Base-by-base conservation (phyloP, 2,329 filamentous ascomycete species). In the Drechslera avenae region DNA sequence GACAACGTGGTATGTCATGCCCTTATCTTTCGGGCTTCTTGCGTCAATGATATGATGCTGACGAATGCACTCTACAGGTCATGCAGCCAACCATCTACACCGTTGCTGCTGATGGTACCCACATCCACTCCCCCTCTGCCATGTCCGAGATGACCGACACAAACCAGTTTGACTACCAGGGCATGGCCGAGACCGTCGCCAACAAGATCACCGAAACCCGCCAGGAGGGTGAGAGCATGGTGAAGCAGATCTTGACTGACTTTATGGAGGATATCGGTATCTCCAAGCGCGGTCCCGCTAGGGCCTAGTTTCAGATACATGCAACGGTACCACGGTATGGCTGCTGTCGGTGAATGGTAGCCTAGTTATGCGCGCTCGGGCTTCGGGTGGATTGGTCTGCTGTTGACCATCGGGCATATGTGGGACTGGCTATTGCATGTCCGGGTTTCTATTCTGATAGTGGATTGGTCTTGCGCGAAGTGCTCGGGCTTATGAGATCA, bases 81-180 rank as follows among this genome's bases (percentile, higher is more conserved):
- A 82, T 84, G 78, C 80, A 81, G 60, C 80, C 83, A 30, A 75
- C 81, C 67, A 84, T 86, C 68, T 77, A 78, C 64, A 79, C 80
- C 33, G 79, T 81, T 42, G 75, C 79, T 42, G 79, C 74, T 32
- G 76, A 79, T 50, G 71, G 73, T 49, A 75, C 78, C 17, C 71
- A 81, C 52, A 74, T 79, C 60, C 69, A 75, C 46, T 77, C 72
- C 5, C 76, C 80, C 50, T 79, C 80, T 54, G 78, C 83, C 41
- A 79, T 86, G 76, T 78, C 78, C 46, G 84, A 86, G 56, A 77
- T 83, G 14, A 76, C 79, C 16, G 84, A 86, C 63, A 83, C 81
- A 54, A 76, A 80, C 66, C 73, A 79, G 10, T 71, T 82, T 36
- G 79, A 83, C 30, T 79, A 85, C 54, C 81, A 84, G 65, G 78